These are phyloP conservation scores for Saccharomycopsis sp. DNA, from an alignment of 805 yeast species.

Conservation along the genomic window DNA sequence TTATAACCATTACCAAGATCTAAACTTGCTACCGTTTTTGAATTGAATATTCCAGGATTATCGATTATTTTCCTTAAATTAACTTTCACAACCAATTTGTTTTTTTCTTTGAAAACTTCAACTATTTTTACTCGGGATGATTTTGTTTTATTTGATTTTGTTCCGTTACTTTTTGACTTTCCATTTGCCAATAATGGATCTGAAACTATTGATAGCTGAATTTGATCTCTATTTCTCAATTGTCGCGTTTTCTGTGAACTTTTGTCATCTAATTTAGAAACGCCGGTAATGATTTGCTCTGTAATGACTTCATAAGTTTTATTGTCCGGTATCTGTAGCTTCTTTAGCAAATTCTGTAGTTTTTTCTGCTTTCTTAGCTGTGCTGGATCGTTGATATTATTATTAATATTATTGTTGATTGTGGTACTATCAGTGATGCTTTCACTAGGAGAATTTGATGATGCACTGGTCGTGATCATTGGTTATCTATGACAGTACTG, in stretches of 20 bases:
- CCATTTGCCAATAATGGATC: background rate
- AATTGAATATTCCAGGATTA: constrained; percentile 9
- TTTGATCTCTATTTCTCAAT: constrained; percentile 17
- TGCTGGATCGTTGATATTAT: too few species aligned
- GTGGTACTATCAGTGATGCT: too few species aligned
- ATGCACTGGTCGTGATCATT: too few species aligned
- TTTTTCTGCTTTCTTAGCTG: constrained; percentile 9
- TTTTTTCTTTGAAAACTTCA: background rate
- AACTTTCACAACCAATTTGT: constrained; percentile 6
- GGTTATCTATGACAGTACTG: too few species aligned
- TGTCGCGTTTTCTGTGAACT: constrained; percentile 18
- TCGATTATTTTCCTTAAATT: constrained; percentile 8
- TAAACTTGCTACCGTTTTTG: background rate
- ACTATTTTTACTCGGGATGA: background rate
- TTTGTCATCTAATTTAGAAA: constrained; percentile 15
- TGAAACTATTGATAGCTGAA: constrained; percentile 2
- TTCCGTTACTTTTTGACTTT: background rate
- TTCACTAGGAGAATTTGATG: too few species aligned
- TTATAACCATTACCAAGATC: background rate
- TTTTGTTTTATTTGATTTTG: background rate
- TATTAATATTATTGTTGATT: too few species aligned
- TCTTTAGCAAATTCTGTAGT: constrained; percentile 21
- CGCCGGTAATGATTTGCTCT: constrained; percentile 24
- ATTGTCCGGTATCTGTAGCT: constrained; percentile 30
- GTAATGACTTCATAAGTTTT: constrained; percentile 28